Evolutionary conservation across 2,329 filamentous ascomycete species (phyloP).

Genomic region (Aspergillus udagawae): DNA sequence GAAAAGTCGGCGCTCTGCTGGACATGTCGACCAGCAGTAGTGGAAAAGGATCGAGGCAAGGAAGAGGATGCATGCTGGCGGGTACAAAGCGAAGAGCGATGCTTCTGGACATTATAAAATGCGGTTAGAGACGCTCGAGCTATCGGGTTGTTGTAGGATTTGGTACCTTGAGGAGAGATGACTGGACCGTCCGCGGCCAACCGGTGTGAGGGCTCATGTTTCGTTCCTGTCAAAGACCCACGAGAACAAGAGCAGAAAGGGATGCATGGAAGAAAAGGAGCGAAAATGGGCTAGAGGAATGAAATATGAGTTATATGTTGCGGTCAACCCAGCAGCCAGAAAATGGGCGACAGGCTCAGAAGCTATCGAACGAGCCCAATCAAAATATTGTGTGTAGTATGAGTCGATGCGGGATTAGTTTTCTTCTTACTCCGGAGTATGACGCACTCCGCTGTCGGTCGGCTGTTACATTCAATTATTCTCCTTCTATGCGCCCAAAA

Average conservation of each 20-base stretch:
- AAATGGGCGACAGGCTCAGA: neutral
- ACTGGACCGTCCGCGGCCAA: constrained; percentile 28
- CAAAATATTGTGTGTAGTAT: constrained; percentile 2
- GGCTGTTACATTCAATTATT: neutral
- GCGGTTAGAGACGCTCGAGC: neutral
- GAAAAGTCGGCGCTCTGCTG: constrained; percentile 31
- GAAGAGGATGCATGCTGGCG: neutral
- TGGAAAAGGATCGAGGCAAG: constrained; percentile 13
- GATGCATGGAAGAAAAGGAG: constrained; percentile 12
- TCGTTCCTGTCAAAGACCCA: constrained; percentile 11
- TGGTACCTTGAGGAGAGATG: constrained; percentile 25
- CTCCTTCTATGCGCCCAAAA: neutral
- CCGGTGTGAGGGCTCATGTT: constrained; percentile 36
- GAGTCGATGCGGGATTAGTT: constrained; percentile 3
- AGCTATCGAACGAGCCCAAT: neutral
- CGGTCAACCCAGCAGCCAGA: neutral
- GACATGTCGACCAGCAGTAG: constrained; percentile 15
- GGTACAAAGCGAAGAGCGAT: constrained; percentile 16
- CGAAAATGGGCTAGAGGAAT: constrained; percentile 1
- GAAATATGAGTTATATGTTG: neutral
- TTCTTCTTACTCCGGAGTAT: neutral
- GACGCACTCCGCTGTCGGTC: constrained; percentile 5
- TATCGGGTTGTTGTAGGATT: constrained; percentile 1
- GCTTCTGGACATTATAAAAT: constrained; percentile 12
- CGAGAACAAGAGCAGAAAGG: constrained; percentile 6